These are phyloP conservation scores for Ilyonectria destructans DNA, from an alignment of 2,329 filamentous ascomycete genomes.

Conservation along the genomic window DNA sequence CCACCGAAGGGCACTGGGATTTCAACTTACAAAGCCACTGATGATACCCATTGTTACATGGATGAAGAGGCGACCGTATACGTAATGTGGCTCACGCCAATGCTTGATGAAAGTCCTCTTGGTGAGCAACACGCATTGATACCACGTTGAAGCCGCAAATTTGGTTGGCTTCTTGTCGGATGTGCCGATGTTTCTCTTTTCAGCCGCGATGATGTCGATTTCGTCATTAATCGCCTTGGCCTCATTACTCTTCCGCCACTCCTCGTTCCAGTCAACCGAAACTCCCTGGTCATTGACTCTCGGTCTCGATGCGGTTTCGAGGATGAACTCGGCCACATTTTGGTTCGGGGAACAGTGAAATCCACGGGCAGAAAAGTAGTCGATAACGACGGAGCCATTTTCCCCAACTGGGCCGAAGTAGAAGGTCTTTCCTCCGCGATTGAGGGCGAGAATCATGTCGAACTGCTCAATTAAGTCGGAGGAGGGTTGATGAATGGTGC, in stretches of 20 bases:
- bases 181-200: neutral
- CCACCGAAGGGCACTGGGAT: neutral
- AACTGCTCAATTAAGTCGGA: conserved; percentile 69
- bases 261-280: conserved; percentile 80
- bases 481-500: conserved; percentile 72
- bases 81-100: conserved; percentile 83
- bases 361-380: conserved; percentile 73
- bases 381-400: conserved; percentile 62
- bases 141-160: conserved; percentile 76
- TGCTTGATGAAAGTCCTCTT: conserved; percentile 80
- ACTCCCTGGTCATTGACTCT: conserved; percentile 52
- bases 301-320: conserved; percentile 59
- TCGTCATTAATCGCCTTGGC: conserved; percentile 72
- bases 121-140: conserved; percentile 77
- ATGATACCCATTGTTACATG: conserved; percentile 81
- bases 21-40: conserved; percentile 73
- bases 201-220: conserved; percentile 60
- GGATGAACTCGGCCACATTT: conserved; percentile 66
- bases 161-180: conserved; percentile 57
- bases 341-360: conserved; percentile 73
- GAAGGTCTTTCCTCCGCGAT: conserved; percentile 64
- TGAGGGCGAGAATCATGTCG: conserved; percentile 67
- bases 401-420: conserved; percentile 68
- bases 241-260: conserved; percentile 79
- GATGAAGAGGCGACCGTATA: conserved; percentile 83